phyloP scores from a whole-genome alignment of 345 rosid genomes.

The Physaria fendleri region DNA sequence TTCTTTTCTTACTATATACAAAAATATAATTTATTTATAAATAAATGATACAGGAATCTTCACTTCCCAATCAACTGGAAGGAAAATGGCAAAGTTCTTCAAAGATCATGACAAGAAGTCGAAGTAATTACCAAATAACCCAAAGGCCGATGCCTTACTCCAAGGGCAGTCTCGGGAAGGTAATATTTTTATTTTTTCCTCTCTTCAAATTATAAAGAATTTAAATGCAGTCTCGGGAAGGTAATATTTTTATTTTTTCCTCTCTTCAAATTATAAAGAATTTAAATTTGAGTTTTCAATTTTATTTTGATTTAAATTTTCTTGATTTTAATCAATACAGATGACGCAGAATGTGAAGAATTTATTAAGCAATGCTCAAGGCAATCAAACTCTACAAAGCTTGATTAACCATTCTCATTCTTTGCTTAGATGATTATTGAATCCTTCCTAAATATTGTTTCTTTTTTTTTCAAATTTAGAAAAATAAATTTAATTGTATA shows the following conservation, averaged over 20 bases:
- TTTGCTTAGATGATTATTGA: slow-evolving; percentile 38
- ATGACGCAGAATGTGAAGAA: slow-evolving; percentile 52
- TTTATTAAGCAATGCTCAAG: slow-evolving; percentile 48
- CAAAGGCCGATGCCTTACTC: slow-evolving; percentile 65
- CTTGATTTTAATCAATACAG: slow-evolving; percentile 24
- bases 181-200: neutral
- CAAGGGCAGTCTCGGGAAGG: slow-evolving; percentile 53
- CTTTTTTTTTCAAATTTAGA: neutral
- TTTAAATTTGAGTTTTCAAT: neutral
- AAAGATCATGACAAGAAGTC: slow-evolving; percentile 58
- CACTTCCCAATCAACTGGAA: slow-evolving; percentile 52
- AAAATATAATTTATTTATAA: neutral
- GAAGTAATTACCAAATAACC: slow-evolving; percentile 36
- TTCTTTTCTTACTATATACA: neutral
- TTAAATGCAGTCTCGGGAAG: slow-evolving; percentile 40
- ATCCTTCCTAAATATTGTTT: neutral
- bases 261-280: neutral
- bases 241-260: slow-evolving; percentile 9
- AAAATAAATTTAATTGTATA: neutral
- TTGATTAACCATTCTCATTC: slow-evolving; percentile 62
- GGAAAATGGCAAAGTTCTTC: slow-evolving; percentile 45
- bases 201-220: neutral
- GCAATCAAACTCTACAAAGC: slow-evolving; percentile 45
- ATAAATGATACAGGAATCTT: slow-evolving; percentile 50
- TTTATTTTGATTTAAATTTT: neutral